These are phyloP conservation scores for Dalbergia cochinchinensis DNA, from an alignment of 306 rosid species.

Conservation along the genomic window DNA sequence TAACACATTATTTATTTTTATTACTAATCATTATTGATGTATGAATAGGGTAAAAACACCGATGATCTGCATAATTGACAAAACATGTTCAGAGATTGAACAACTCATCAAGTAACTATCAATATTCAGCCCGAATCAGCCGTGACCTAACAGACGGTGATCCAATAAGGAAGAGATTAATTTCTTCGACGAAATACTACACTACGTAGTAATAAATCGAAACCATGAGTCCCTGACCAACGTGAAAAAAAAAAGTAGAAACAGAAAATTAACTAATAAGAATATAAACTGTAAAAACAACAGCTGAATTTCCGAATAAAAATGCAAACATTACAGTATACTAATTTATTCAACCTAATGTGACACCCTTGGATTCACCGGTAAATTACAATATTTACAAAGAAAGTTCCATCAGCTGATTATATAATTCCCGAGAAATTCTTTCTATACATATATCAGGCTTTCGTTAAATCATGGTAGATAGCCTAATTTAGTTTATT, in stretches of 20 bases:
- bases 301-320: background rate
- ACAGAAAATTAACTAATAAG: background rate
- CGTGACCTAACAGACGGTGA: background rate
- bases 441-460: slow-evolving; percentile 48
- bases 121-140: too few species aligned
- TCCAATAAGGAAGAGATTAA: background rate
- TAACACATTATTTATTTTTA: background rate
- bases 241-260: background rate
- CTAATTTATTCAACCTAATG: slow-evolving; percentile 40
- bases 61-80: too few species aligned
- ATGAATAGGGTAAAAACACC: background rate
- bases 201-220: background rate
- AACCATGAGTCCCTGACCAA: too few species aligned
- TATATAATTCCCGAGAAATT: slow-evolving; percentile 41
- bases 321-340: slow-evolving; percentile 2
- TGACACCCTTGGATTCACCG: slow-evolving; percentile 45
- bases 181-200: slow-evolving; percentile 2
- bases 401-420: slow-evolving; percentile 47
- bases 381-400: slow-evolving; percentile 55
- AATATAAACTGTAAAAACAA: background rate
- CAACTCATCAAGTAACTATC: too few species aligned
- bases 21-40: background rate
- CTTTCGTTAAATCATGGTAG: slow-evolving; percentile 39
- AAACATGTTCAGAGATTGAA: background rate
- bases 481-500: slow-evolving; percentile 38